phyloP scores from a whole-genome alignment of 2,329 filamentous ascomycete genomes.

The Chrysoporthe cubensis region DNA sequence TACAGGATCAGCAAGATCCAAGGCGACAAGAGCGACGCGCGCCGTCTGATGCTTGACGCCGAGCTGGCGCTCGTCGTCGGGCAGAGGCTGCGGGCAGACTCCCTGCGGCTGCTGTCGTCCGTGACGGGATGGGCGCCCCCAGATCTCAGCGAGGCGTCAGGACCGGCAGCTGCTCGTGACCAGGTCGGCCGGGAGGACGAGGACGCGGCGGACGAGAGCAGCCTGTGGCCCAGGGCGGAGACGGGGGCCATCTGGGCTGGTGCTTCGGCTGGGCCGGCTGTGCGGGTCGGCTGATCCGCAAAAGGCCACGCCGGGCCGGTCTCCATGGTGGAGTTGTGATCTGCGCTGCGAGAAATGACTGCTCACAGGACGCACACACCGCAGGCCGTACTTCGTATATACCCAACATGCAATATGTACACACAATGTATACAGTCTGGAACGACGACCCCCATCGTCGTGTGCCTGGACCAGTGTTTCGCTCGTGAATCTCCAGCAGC shows the following conservation, averaged over 20 bases:
- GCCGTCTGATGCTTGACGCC: constrained; percentile 5
- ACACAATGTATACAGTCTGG: background rate
- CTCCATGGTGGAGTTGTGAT: background rate
- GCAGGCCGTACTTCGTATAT: background rate
- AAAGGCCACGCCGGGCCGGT: background rate
- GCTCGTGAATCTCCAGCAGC: background rate
- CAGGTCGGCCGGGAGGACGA: background rate
- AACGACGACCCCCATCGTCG: background rate
- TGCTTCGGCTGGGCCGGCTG: background rate
- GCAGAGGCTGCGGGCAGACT: background rate
- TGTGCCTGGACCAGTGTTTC: background rate
- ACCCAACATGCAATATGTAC: background rate
- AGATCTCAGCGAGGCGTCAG: background rate
- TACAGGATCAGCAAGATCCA: constrained; percentile 24
- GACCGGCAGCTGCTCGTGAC: background rate
- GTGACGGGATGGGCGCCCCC: background rate
- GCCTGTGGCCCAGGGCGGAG: constrained; percentile 14
- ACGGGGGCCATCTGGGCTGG: background rate
- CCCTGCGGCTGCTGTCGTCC: background rate
- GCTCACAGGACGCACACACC: background rate
- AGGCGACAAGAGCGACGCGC: constrained; percentile 12
- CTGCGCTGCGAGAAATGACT: background rate
- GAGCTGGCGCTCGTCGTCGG: constrained; percentile 17
- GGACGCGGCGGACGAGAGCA: background rate
- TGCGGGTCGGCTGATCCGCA: background rate